A percentile compares a stretch with the other conserved stretches of the same genome.
Evolutionary conservation across 139 green algal genomes (phyloP).

Genomic region (Volvox reticuliferus): DNA sequence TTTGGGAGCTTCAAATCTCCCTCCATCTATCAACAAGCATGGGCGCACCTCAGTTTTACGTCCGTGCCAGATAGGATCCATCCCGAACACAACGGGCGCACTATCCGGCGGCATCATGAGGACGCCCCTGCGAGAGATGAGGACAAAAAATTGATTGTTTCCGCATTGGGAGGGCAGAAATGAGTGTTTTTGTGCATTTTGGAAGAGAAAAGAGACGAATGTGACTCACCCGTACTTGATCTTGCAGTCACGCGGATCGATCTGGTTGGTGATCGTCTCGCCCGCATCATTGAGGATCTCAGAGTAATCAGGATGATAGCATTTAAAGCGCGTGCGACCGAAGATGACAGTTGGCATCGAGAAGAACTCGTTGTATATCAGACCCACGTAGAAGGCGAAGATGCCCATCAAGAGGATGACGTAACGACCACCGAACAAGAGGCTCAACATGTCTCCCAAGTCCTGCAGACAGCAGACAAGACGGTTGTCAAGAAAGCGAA

Average conservation of each 20-base stretch:
- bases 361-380: slow-evolving; percentile 99
- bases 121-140: background rate
- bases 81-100: slow-evolving; percentile 75
- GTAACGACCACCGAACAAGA: slow-evolving; percentile 96
- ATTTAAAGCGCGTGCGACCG: slow-evolving; percentile 64
- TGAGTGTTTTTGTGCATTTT: no score
- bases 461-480: background rate
- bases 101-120: slow-evolving; percentile 86
- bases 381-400: slow-evolving; percentile 96
- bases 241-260: slow-evolving; percentile 34
- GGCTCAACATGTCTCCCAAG: slow-evolving; percentile 92
- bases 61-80: slow-evolving; percentile 98
- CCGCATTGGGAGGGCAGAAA: no score
- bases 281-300: background rate
- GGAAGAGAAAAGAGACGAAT: background rate
- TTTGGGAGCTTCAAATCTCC: background rate
- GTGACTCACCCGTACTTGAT: slow-evolving; percentile 10
- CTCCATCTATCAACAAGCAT: background rate
- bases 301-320: background rate
- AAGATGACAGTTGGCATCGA: slow-evolving; percentile 95
- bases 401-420: slow-evolving; percentile 96
- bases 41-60: slow-evolving; percentile 83
- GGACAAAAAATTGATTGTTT: background rate
- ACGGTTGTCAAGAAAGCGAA: no score
- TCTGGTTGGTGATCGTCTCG: background rate